Percentiles rank a stretch among this genome's conserved stretches.
Evolutionary conservation across 2,329 filamentous ascomycete species (phyloP).

Genomic region (Beauveria australis): DNA sequence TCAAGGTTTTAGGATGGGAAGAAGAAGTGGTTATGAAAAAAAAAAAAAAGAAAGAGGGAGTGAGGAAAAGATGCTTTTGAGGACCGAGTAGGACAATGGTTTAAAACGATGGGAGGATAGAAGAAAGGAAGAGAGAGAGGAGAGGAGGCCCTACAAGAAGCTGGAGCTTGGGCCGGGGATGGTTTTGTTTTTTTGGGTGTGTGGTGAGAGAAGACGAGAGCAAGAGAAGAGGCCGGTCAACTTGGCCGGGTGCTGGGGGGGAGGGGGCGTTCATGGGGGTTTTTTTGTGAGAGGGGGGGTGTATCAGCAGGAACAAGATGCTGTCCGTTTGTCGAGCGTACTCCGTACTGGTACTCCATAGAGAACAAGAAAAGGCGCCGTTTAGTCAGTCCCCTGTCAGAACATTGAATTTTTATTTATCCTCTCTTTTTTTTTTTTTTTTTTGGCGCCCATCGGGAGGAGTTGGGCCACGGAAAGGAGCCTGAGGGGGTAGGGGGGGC

Average conservation of each 20-base stretch:
- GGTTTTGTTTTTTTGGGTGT: constrained; percentile 10
- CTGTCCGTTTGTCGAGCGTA: neutral
- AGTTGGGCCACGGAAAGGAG: constrained; percentile 1
- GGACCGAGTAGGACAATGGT: constrained; percentile 15
- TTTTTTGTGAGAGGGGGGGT: neutral
- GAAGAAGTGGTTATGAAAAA: constrained; percentile 12
- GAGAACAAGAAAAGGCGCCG: neutral
- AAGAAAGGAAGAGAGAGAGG: constrained; percentile 11
- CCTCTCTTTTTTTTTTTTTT: neutral
- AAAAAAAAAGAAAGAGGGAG: constrained; percentile 11
- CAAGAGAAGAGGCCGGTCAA: neutral
- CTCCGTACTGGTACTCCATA: no score
- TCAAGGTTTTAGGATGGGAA: constrained; percentile 19
- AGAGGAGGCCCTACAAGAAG: constrained; percentile 4
- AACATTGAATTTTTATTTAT: neutral
- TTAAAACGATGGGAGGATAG: constrained; percentile 13
- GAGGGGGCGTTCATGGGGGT: neutral
- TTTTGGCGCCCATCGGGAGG: neutral
- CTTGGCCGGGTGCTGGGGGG: neutral
- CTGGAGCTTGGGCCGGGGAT: constrained; percentile 6
- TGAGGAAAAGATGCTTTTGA: neutral
- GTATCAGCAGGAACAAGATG: neutral
- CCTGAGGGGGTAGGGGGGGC: neutral
- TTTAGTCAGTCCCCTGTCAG: neutral
- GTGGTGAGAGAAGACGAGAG: neutral